Evolutionary conservation across 805 yeast genomes (phyloP).

Genomic region (Dipodascus albidus): DNA sequence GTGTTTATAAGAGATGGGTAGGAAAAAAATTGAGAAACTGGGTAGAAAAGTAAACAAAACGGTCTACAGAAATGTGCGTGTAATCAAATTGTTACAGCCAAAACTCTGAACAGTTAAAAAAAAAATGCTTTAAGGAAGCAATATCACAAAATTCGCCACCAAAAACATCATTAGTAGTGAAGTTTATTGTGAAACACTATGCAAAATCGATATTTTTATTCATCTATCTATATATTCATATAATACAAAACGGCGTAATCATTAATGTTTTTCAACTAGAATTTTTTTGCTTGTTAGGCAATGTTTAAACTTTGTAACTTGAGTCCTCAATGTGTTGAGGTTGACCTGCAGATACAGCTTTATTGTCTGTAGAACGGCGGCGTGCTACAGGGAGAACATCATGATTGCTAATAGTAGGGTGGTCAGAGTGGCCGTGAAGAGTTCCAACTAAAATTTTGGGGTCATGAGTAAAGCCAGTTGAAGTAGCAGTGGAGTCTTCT

Average conservation of each 20-base stretch:
- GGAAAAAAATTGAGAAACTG: neutral
- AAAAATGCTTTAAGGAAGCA: neutral
- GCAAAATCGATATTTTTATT: neutral
- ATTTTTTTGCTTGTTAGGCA: too few species aligned
- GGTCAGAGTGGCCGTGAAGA: slow-evolving; percentile 1
- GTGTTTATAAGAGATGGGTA: neutral
- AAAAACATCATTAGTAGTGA: neutral
- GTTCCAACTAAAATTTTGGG: neutral
- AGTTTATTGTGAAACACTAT: neutral
- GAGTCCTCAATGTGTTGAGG: neutral
- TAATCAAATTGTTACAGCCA: neutral
- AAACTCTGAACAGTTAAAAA: too few species aligned
- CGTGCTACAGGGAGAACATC: neutral
- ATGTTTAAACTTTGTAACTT: neutral
- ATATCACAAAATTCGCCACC: neutral
- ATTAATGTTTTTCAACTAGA: too few species aligned
- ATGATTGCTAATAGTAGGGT: neutral
- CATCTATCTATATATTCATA: neutral
- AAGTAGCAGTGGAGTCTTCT: neutral
- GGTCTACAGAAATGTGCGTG: neutral
- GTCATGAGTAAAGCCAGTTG: neutral
- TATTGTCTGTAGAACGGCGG: neutral
- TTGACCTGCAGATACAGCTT: neutral
- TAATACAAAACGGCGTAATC: neutral
- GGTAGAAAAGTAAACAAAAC: neutral